These are phyloP conservation scores for Nakaseomyces sp. DNA, from an alignment of 1,139 yeast species.

Conservation along the genomic window DNA sequence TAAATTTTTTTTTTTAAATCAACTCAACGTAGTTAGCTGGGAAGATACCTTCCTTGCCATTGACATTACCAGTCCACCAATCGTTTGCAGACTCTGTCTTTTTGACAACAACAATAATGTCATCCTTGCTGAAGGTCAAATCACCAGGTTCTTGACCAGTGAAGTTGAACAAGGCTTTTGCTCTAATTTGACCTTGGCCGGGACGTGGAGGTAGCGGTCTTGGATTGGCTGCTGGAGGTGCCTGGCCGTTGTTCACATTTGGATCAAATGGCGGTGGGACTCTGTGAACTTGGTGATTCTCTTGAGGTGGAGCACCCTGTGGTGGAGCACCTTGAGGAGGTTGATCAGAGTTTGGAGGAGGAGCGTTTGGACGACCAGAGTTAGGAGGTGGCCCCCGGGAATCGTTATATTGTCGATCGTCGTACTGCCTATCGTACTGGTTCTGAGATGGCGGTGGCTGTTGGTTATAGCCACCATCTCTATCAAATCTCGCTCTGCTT, in stretches of 20 bases:
- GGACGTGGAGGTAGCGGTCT: slow-evolving; percentile 6
- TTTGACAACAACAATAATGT: slow-evolving; percentile 79
- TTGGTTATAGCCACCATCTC: slow-evolving; percentile 9
- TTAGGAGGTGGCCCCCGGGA: no score
- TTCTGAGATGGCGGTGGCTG: not conserved
- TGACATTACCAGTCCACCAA: slow-evolving; percentile 96
- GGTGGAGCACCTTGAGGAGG: not conserved
- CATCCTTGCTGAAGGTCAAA: slow-evolving; percentile 87
- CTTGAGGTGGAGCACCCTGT: not conserved
- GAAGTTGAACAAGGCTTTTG: slow-evolving; percentile 79
- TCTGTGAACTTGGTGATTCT: not conserved
- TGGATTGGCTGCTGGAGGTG: slow-evolving; percentile 14
- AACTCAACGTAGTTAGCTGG: slow-evolving; percentile 87
- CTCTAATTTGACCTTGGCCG: slow-evolving; percentile 44
- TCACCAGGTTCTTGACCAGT: slow-evolving; percentile 77
- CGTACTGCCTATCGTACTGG: slow-evolving; percentile 6
- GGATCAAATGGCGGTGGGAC: slow-evolving; percentile 1
- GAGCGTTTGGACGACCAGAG: not conserved
- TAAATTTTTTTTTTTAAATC: not conserved
- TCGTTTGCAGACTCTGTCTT: slow-evolving; percentile 84
- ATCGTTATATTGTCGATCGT: slow-evolving; percentile 4
- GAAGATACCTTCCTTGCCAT: slow-evolving; percentile 81
- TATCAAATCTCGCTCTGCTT: slow-evolving; percentile 8
- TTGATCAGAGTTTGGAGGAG: not conserved
- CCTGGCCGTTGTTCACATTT: slow-evolving; percentile 6